phyloP scores from a whole-genome alignment of 2,329 filamentous ascomycete species.

The Dothideomycetes sp. region DNA sequence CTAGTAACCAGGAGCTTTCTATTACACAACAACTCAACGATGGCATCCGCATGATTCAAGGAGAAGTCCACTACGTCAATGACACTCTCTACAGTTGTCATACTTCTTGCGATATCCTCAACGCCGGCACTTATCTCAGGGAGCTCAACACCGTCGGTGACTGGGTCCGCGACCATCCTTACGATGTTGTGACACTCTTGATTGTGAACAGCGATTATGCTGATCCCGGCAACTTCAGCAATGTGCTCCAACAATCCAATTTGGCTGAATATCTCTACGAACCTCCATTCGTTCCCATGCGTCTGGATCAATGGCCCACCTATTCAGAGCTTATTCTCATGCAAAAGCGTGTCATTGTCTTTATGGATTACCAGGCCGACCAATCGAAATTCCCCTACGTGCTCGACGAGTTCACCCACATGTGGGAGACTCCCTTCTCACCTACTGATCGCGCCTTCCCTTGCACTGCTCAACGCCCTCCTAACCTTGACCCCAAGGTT shows the following conservation, averaged over 20 bases:
- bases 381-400: slow-evolving; percentile 73
- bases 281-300: slow-evolving; percentile 62
- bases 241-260: slow-evolving; percentile 61
- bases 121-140: slow-evolving; percentile 66
- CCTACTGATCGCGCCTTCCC: slow-evolving; percentile 61
- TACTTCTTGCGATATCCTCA: slow-evolving; percentile 69
- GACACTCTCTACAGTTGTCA: slow-evolving; percentile 70
- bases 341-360: slow-evolving; percentile 62
- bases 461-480: slow-evolving; percentile 69
- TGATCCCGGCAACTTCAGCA: slow-evolving; percentile 53
- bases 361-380: slow-evolving; percentile 78
- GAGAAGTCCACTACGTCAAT: slow-evolving; percentile 49
- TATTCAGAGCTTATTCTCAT: slow-evolving; percentile 63
- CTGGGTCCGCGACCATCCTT: slow-evolving; percentile 71
- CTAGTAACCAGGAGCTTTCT: slow-evolving; percentile 61
- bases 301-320: slow-evolving; percentile 71
- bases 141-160: slow-evolving; percentile 60
- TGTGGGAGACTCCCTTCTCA: slow-evolving; percentile 88
- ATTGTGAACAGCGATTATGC: slow-evolving; percentile 76
- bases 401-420: slow-evolving; percentile 75
- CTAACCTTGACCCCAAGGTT: slow-evolving; percentile 49
- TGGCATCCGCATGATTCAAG: slow-evolving; percentile 58
- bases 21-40: slow-evolving; percentile 69
- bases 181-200: slow-evolving; percentile 79
- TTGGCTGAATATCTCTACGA: slow-evolving; percentile 65